These are phyloP conservation scores for Exophiala dermatitidis DNA, from an alignment of 2,329 filamentous ascomycete species.

Conservation along the genomic window DNA sequence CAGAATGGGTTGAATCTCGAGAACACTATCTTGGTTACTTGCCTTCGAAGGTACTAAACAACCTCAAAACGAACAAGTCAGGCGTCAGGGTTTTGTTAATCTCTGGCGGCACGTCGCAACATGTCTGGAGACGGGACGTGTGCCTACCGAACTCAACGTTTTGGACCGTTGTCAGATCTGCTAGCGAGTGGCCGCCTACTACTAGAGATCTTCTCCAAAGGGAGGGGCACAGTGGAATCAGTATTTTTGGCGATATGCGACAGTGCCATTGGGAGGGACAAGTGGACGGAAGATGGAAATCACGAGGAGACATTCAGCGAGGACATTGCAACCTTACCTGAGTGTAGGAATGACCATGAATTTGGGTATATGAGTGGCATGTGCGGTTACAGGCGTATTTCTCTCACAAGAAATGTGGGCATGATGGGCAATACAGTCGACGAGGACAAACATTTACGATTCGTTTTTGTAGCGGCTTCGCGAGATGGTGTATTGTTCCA, in stretches of 20 bases:
- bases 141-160: slow-evolving; percentile 28
- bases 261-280: slow-evolving; percentile 26
- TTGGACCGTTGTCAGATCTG: slow-evolving; percentile 19
- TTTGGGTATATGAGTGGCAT: slow-evolving; percentile 31
- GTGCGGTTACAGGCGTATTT: slow-evolving; percentile 20
- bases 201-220: slow-evolving; percentile 30
- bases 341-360: slow-evolving; percentile 35
- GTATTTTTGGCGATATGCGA: slow-evolving; percentile 24
- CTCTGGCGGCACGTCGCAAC: slow-evolving; percentile 30
- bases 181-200: slow-evolving; percentile 29
- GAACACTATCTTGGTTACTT: slow-evolving; percentile 25
- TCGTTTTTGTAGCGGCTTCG: slow-evolving; percentile 9
- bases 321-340: slow-evolving; percentile 25
- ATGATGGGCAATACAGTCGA: slow-evolving; percentile 7
- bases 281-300: slow-evolving; percentile 29
- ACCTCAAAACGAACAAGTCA: slow-evolving; percentile 33
- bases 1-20: slow-evolving; percentile 21
- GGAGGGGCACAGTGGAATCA: slow-evolving; percentile 30
- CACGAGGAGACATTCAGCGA: slow-evolving; percentile 20
- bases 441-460: slow-evolving; percentile 12
- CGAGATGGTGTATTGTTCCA: no score
- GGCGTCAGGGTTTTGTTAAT: slow-evolving; percentile 32
- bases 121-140: slow-evolving; percentile 23
- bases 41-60: slow-evolving; percentile 24
- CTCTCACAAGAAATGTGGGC: neutral